Conservation (phyloP, 148 eudicot species). For the Heliamphora exappendiculata region DNA sequence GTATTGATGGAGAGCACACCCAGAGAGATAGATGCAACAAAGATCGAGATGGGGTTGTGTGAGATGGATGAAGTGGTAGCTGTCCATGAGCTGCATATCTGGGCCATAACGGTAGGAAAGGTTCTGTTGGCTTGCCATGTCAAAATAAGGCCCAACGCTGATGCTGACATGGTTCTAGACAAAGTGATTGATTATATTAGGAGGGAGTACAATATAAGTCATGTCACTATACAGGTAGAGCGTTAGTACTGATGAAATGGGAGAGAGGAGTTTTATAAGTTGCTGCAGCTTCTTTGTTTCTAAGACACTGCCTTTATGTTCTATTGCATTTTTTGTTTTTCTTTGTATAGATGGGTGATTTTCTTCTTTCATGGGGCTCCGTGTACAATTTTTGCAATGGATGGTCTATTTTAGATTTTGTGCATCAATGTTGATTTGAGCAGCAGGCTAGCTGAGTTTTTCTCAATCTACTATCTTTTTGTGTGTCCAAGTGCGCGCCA, state of each 20-base stretch:
- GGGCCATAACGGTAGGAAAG: conserved; percentile 89
- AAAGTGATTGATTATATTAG: conserved; percentile 62
- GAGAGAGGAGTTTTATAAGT: not conserved
- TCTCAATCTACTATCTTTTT: no score
- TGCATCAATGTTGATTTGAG: not conserved
- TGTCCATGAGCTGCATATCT: conserved; percentile 71
- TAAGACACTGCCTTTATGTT: not conserved
- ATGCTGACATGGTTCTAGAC: conserved; percentile 70
- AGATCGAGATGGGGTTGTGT: conserved; percentile 52
- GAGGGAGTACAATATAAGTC: conserved; percentile 69
- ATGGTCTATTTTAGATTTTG: not conserved
- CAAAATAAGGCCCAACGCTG: conserved; percentile 55
- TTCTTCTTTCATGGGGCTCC: not conserved
- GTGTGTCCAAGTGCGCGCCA: no score
- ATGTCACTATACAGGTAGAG: conserved; percentile 87
- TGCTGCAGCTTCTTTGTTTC: not conserved
- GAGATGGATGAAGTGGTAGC: conserved; percentile 74
- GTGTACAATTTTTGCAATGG: not conserved
- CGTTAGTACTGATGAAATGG: conserved; percentile 16
- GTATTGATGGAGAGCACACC: conserved; percentile 93
- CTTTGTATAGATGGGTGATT: not conserved
- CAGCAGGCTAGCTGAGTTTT: no score
- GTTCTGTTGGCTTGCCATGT: conserved; percentile 81
- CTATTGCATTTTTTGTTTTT: not conserved
- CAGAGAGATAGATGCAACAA: conserved; percentile 75